Conservation (phyloP, 2,329 filamentous ascomycete species). For the Graphiopsis chlorocephala region DNA sequence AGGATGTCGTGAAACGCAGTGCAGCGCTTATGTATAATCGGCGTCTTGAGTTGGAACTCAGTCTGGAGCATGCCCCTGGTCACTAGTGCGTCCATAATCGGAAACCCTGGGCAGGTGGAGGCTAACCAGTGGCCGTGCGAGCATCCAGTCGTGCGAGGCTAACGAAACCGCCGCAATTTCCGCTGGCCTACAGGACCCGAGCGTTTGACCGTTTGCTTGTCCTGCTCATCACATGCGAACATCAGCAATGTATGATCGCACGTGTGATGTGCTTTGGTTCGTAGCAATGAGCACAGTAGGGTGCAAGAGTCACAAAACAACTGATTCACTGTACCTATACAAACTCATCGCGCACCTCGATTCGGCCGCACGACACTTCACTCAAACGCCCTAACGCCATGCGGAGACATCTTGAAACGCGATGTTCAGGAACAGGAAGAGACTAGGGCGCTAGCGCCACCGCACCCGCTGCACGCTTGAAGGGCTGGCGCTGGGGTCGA, state of each 20-base stretch:
- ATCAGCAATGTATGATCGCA: background rate
- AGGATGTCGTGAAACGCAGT: constrained; percentile 7
- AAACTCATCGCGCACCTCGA: background rate
- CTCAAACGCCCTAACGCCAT: constrained; percentile 2
- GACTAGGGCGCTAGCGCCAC: background rate
- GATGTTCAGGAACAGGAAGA: constrained; percentile 11
- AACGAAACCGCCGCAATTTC: constrained; percentile 12
- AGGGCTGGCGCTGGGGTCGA: constrained; percentile 15
- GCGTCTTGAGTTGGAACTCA: background rate
- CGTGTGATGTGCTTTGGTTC: background rate
- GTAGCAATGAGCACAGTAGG: background rate
- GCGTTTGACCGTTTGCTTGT: background rate
- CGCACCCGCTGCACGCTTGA: constrained; percentile 12
- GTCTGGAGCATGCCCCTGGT: constrained; percentile 11
- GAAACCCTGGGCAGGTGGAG: background rate
- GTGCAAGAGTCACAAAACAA: background rate
- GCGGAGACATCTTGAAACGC: constrained; percentile 1
- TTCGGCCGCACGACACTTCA: background rate
- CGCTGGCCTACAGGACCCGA: background rate
- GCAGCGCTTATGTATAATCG: constrained; percentile 15
- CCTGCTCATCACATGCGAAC: constrained; percentile 7
- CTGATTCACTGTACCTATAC: background rate
- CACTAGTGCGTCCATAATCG: background rate
- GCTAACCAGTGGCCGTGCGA: background rate
- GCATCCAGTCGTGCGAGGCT: background rate